A percentile compares a stretch with the other conserved stretches of the same genome.
phyloP scores from a whole-genome alignment of 2,329 filamentous ascomycete species.

The Leptographium lundbergii region DNA sequence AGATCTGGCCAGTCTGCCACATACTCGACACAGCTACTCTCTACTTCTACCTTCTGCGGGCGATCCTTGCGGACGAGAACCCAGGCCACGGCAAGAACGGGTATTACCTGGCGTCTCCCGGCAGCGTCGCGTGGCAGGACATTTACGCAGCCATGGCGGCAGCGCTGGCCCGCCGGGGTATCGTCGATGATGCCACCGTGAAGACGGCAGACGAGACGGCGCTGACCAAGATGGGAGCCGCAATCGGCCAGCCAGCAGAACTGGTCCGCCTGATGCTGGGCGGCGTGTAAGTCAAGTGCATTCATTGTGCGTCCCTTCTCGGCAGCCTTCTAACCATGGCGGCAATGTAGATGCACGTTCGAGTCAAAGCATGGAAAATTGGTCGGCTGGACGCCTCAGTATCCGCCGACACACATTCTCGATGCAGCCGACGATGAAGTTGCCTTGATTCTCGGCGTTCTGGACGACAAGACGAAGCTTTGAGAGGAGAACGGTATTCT shows the following conservation, averaged over 20 bases:
- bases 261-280: constrained; percentile 27
- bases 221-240: constrained; percentile 28
- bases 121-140: constrained; percentile 35
- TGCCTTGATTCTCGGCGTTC: constrained; percentile 21
- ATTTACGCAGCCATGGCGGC: constrained; percentile 33
- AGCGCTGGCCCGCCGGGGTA: constrained; percentile 24
- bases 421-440: constrained; percentile 32
- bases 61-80: constrained; percentile 26
- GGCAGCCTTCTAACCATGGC: neutral
- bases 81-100: constrained; percentile 28
- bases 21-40: constrained; percentile 31
- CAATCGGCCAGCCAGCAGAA: constrained; percentile 20
- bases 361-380: constrained; percentile 25
- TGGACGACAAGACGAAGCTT: neutral
- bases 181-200: constrained; percentile 26
- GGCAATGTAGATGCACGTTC: constrained; percentile 27
- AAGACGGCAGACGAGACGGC: constrained; percentile 20
- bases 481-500: no score
- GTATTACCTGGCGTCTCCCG: constrained; percentile 37
- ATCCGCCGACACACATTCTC: constrained; percentile 30
- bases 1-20: constrained; percentile 40
- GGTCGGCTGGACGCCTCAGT: constrained; percentile 33
- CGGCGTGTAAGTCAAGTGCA: constrained; percentile 17
- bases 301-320: neutral
- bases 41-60: constrained; percentile 31